These are phyloP conservation scores for Nicotiana obtusifolia DNA, from an alignment of 257 asterid species.

Conservation along the genomic window DNA sequence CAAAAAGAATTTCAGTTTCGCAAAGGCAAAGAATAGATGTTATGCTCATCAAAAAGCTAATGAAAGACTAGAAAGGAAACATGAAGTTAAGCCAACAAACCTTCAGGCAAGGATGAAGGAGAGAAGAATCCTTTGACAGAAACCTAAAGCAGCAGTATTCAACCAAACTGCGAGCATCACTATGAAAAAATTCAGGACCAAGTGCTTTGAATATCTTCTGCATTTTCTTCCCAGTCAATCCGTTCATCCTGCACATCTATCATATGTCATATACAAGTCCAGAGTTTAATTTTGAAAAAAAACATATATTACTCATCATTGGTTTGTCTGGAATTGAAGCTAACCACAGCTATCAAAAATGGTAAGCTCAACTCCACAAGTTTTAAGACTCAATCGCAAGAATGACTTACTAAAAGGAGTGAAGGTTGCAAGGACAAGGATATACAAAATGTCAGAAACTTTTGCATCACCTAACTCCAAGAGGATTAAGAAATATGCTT, in stretches of 20 bases:
- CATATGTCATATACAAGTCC: neutral
- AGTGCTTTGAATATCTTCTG: constrained; percentile 82
- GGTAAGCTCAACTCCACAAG: neutral
- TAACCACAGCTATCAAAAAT: neutral
- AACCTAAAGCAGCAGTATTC: constrained; percentile 97
- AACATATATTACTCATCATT: neutral
- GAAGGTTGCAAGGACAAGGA: neutral
- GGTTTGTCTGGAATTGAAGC: constrained; percentile 6
- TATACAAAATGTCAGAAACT: neutral
- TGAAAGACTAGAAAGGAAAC: neutral
- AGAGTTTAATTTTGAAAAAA: constrained; percentile 11
- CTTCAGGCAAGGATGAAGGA: constrained; percentile 86
- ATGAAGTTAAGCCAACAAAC: constrained; percentile 22
- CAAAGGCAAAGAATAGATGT: neutral
- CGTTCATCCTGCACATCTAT: constrained; percentile 87
- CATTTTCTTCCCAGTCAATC: constrained; percentile 85
- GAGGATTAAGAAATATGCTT: neutral
- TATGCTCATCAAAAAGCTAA: neutral
- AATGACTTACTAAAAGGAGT: neutral
- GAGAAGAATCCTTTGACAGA: constrained; percentile 67
- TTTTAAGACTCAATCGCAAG: neutral
- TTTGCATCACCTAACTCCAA: neutral
- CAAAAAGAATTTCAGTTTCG: neutral
- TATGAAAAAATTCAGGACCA: constrained; percentile 60
- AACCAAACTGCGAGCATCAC: constrained; percentile 75